phyloP scores from a whole-genome alignment of 805 yeast species.

The Starmerella apis region DNA sequence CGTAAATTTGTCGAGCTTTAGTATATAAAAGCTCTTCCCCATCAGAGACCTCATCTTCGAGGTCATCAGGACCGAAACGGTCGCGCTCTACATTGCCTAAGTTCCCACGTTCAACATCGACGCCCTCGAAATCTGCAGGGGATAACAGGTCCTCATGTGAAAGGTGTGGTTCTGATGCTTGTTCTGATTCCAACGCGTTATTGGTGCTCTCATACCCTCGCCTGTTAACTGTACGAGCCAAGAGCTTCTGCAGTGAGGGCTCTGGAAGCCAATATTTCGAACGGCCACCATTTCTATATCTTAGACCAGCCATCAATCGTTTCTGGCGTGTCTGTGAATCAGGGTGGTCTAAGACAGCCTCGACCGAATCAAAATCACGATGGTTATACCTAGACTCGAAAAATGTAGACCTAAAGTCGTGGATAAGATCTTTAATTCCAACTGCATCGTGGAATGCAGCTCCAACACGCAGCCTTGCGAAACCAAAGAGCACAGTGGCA shows the following conservation, averaged over 20 bases:
- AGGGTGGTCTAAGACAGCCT: conserved; percentile 53
- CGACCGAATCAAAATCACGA: conserved; percentile 71
- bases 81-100: too few relatives aligned
- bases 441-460: conserved; percentile 68
- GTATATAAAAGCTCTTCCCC: conserved; percentile 31
- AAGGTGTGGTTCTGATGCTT: not conserved
- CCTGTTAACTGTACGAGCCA: not conserved
- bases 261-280: conserved; percentile 69
- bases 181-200: not conserved
- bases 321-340: conserved; percentile 52
- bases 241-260: conserved; percentile 10
- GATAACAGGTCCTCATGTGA: not conserved
- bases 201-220: conserved; percentile 5
- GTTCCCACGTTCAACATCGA: too few relatives aligned
- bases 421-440: conserved; percentile 63
- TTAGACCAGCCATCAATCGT: conserved; percentile 68
- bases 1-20: conserved; percentile 32
- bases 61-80: too few relatives aligned
- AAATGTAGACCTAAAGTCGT: conserved; percentile 62
- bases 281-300: conserved; percentile 70
- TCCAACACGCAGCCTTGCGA: conserved; percentile 49
- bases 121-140: too few relatives aligned
- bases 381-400: conserved; percentile 70
- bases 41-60: conserved; percentile 21
- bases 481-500: conserved; percentile 50